Percentiles rank a stretch among this genome's conserved stretches.
phyloP scores from a whole-genome alignment of 805 yeast species.

The Hanseniaspora singularis region DNA sequence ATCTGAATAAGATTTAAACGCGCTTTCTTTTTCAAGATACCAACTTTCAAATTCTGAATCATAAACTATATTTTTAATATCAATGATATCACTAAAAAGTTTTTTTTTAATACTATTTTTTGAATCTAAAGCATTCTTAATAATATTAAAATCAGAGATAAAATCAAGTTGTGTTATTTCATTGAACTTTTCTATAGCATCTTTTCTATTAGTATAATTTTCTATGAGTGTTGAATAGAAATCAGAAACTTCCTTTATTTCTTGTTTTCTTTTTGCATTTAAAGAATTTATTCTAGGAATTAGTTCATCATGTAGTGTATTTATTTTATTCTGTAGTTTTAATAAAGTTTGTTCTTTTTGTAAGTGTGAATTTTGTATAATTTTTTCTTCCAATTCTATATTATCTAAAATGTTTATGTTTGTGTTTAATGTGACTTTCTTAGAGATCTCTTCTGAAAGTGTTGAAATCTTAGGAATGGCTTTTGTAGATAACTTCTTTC shows the following conservation, averaged over 20 bases:
- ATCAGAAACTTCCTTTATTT: too few species aligned
- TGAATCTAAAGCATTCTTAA: neutral
- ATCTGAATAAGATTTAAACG: neutral
- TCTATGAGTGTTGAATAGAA: too few species aligned
- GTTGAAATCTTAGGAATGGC: neutral
- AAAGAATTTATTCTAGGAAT: neutral
- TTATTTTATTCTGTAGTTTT: neutral
- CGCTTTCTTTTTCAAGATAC: neutral
- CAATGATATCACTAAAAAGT: neutral
- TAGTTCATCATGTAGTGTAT: neutral
- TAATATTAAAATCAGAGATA: too few species aligned
- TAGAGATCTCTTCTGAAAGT: too few species aligned
- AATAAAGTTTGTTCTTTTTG: neutral
- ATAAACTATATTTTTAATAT: conserved; percentile 1
- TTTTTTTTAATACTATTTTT: too few species aligned
- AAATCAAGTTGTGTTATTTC: too few species aligned
- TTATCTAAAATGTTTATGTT: conserved; percentile 5
- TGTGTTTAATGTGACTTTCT: neutral
- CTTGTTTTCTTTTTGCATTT: neutral
- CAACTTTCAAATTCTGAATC: conserved; percentile 1
- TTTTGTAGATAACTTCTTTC: neutral
- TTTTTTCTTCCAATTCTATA: conserved; percentile 1
- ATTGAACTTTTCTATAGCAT: too few species aligned
- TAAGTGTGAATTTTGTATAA: neutral
- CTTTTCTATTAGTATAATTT: too few species aligned